Conservation (phyloP, 202 grass and related monocot genomes). For the Cymbopogon flexuosus region DNA sequence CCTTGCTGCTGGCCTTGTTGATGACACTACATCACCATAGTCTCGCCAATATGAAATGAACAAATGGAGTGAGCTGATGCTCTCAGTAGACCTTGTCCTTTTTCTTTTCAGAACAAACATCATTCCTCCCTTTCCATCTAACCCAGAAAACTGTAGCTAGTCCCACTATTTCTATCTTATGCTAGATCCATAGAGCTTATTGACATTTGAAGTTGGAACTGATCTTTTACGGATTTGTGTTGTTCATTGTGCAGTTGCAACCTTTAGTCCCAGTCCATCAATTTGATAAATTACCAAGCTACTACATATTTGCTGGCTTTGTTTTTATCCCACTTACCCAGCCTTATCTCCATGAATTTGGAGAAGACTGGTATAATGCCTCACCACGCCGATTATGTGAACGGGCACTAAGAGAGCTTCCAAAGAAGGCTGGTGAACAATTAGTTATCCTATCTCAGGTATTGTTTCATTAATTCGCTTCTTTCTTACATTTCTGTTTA, state of each 20-base stretch:
- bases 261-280: constrained; percentile 95
- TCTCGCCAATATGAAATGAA: not conserved
- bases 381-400: constrained; percentile 92
- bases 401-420: constrained; percentile 76
- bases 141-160: not conserved
- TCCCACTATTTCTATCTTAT: not conserved
- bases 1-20: not conserved
- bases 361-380: constrained; percentile 93
- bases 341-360: constrained; percentile 98
- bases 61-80: not conserved
- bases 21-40: not conserved
- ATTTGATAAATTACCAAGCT: constrained; percentile 88
- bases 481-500: not conserved
- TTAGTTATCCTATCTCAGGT: constrained; percentile 96
- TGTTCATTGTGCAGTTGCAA: constrained; percentile 70
- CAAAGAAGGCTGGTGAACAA: constrained; percentile 70
- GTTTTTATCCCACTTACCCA: constrained; percentile 90
- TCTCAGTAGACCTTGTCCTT: not conserved
- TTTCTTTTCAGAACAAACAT: not conserved
- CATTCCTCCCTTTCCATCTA: not conserved
- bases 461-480: constrained; percentile 19
- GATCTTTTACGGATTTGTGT: not conserved
- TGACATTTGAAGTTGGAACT: constrained; percentile 19
- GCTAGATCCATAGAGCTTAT: not conserved
- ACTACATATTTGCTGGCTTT: constrained; percentile 95